Evolutionary conservation across 352 stramenopile species (phyloP), one percentile per base, ranked within the genome.

Genomic region (Saprolegnia diclina): DNA sequence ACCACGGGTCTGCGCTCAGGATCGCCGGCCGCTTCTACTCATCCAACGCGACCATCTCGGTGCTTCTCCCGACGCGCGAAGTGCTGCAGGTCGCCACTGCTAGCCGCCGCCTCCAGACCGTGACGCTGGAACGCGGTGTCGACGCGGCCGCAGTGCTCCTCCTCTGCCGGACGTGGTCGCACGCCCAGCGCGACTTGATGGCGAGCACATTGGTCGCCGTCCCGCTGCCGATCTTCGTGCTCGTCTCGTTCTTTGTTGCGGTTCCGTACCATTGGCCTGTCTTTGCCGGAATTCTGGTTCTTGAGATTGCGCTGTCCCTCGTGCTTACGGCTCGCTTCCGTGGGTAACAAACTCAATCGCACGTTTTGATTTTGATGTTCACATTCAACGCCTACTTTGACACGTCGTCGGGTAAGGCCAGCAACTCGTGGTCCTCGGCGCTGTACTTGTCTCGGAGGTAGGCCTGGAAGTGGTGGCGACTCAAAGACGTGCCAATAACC

Each of bases 361-460:
- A 35, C 5, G 5, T 35, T 6, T 35, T 35, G 29, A 6, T 35
- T 35, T 35, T 35, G 29, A 35, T 35, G 2, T 35, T 35, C 29
- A 35, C 29, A 35, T 35, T 35, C 29, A 35, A 35, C 29, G 5
- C 5, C 29, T 35, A 35, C 29, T 11, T 4, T 7, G 11, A 48
- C n/a, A n/a, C n/a, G n/a, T n/a, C n/a, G n/a, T n/a, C n/a, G 42
- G 11, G 13, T 3, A 59, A 4, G 13, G 52, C 13, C 16, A 59
- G 19, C 52, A 59, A 21, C 19, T 59, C 35, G 16, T 21, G 13
- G 52, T 59, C 52, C 11, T 59, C 52, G 11, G 4, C 11, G 19
- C 52, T 24, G 52, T 59, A 59, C 19, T 59, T 59, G 35, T 16
- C 52, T 16, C 13, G 11, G 52, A 59, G 52, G 52, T 59, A 59